A percentile compares a stretch with the other conserved stretches of the same genome.
Evolutionary conservation across 192 early-diverging fungal genomes (phyloP).

Genomic region (Mycoemilia scoparia): DNA sequence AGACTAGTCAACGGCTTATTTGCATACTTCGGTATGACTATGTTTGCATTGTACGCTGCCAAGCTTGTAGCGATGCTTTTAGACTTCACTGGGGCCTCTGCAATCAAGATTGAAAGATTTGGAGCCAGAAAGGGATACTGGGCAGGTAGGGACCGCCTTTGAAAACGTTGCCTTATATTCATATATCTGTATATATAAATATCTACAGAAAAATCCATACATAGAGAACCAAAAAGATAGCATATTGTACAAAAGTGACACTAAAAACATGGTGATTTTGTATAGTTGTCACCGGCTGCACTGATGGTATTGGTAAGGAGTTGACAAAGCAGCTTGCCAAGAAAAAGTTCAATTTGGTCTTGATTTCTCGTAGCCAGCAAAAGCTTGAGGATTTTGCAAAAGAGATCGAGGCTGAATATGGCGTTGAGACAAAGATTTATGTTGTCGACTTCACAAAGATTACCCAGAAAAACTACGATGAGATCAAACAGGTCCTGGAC

Average conservation of each 20-base stretch:
- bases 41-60: too few relatives aligned
- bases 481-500: constrained; percentile 36
- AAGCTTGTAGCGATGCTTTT: too few relatives aligned
- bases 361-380: constrained; percentile 61
- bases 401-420: constrained; percentile 39
- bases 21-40: too few relatives aligned
- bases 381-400: constrained; percentile 61
- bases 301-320: constrained; percentile 91
- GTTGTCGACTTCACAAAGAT: constrained; percentile 63
- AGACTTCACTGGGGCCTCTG: too few relatives aligned
- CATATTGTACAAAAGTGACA: too few relatives aligned
- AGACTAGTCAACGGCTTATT: too few relatives aligned
- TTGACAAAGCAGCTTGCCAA: constrained; percentile 80
- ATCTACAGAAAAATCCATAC: too few relatives aligned
- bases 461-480: constrained; percentile 38
- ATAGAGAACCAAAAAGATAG: too few relatives aligned
- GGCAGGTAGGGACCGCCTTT: too few relatives aligned
- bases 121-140: constrained; percentile 28
- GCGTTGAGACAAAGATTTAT: constrained; percentile 41
- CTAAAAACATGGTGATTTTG: too few relatives aligned
- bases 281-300: constrained; percentile 91
- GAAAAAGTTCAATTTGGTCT: constrained; percentile 62
- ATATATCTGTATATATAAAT: too few relatives aligned
- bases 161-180: too few relatives aligned
- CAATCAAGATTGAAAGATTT: constrained; percentile 19